Conservation (phyloP, 768 basidiomycete genomes). For the Boletales sp. region DNA sequence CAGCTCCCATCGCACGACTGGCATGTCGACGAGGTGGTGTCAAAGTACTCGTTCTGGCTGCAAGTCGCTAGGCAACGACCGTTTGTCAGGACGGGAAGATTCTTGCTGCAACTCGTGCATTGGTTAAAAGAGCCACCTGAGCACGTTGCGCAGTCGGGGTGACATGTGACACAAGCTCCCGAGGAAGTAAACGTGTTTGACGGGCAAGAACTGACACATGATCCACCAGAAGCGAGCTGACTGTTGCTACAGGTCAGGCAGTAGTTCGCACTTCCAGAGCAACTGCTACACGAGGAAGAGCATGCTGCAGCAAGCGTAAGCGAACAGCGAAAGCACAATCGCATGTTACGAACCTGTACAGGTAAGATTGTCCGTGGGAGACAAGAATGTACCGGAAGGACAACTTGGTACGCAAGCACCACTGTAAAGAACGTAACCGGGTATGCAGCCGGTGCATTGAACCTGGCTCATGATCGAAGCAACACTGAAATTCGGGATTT, state of each 20-base stretch:
- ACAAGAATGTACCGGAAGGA: conserved; percentile 69
- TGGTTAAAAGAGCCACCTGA: conserved; percentile 75
- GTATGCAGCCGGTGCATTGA: conserved; percentile 76
- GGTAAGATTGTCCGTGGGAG: conserved; percentile 66
- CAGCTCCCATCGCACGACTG: conserved; percentile 73
- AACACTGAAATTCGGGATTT: conserved; percentile 66
- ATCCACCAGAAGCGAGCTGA: conserved; percentile 66
- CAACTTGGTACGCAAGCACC: conserved; percentile 70
- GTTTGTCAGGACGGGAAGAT: conserved; percentile 66
- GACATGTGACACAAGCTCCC: conserved; percentile 69
- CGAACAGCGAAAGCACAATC: not conserved
- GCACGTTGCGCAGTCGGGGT: conserved; percentile 84
- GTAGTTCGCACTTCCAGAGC: conserved; percentile 60
- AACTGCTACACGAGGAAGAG: conserved; percentile 70
- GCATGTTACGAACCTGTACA: conserved; percentile 57
- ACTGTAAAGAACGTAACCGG: conserved; percentile 68
- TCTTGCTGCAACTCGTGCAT: conserved; percentile 66
- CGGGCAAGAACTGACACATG: conserved; percentile 75
- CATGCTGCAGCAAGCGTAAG: conserved; percentile 45
- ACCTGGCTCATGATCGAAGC: conserved; percentile 62
- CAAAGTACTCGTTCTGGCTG: conserved; percentile 68
- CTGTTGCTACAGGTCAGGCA: conserved; percentile 71
- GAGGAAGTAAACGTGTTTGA: conserved; percentile 64
- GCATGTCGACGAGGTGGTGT: conserved; percentile 59
- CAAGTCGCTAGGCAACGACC: conserved; percentile 81